Evolutionary conservation across 2,329 filamentous ascomycete species (phyloP).

Genomic region (Colletotrichum lini): DNA sequence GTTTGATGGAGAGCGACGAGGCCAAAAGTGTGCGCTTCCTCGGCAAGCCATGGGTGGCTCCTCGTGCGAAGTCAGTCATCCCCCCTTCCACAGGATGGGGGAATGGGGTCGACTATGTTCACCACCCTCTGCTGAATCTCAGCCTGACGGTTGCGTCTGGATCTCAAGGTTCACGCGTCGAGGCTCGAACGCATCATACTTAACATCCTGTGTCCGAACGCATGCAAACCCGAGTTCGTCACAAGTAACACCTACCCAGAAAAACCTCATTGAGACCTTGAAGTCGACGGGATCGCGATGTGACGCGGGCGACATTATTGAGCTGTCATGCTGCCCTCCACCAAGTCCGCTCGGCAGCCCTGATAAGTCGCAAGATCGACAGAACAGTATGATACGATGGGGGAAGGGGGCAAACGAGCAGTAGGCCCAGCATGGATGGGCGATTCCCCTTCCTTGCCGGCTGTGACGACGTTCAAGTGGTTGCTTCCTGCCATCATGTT

Average conservation of each 20-base stretch:
- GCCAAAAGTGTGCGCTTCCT: not conserved
- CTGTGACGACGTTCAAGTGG: not conserved
- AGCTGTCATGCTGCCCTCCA: not conserved
- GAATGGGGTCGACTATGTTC: not conserved
- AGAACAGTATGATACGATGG: not conserved
- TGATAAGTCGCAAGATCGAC: conserved; percentile 9
- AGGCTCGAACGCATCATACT: too few species aligned
- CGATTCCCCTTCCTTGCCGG: not conserved
- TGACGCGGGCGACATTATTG: not conserved
- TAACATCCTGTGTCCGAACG: too few species aligned
- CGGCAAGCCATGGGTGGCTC: not conserved
- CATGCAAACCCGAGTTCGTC: not conserved
- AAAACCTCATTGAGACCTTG: not conserved
- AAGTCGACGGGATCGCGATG: not conserved
- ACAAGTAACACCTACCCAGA: not conserved
- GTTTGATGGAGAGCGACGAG: not conserved
- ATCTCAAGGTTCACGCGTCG: too few species aligned
- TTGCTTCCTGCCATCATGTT: not conserved
- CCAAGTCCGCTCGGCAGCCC: not conserved
- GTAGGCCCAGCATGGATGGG: not conserved
- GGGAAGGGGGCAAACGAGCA: not conserved
- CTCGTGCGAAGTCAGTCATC: not conserved
- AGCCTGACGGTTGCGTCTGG: not conserved
- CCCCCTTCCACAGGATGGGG: not conserved
- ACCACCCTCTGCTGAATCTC: not conserved